These are phyloP conservation scores for Calonectria pseudoreteaudii DNA, from an alignment of 2,329 filamentous ascomycete species.

Conservation along the genomic window DNA sequence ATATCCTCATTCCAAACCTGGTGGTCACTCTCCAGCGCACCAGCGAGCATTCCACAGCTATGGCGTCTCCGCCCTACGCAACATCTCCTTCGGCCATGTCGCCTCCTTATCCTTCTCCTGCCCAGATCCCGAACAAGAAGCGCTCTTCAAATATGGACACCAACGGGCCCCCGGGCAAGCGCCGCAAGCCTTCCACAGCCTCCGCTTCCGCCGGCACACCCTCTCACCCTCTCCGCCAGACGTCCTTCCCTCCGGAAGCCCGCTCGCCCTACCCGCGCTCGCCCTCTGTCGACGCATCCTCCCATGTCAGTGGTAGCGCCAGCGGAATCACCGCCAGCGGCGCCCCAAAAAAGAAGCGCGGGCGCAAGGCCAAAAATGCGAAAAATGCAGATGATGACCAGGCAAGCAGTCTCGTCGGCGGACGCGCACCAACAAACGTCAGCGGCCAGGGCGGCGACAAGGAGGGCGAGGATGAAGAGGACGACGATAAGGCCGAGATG, in stretches of 20 bases:
- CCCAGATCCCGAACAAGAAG: conserved; percentile 69
- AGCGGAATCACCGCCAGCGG: conserved; percentile 55
- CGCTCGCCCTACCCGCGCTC: conserved; percentile 70
- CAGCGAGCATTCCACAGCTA: conserved; percentile 39
- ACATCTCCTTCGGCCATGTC: conserved; percentile 66
- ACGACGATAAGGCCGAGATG: conserved; percentile 67
- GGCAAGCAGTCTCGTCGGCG: conserved; percentile 57
- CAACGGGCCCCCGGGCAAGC: conserved; percentile 66
- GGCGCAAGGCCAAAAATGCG: conserved; percentile 70
- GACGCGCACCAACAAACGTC: conserved; percentile 55
- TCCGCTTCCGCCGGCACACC: conserved; percentile 52
- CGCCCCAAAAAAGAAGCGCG: conserved; percentile 68
- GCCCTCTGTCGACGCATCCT: conserved; percentile 72
- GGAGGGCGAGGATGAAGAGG: conserved; percentile 66
- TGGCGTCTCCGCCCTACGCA: conserved; percentile 68
- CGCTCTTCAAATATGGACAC: conserved; percentile 67
- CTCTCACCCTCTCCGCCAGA: conserved; percentile 80
- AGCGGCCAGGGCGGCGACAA: conserved; percentile 60
- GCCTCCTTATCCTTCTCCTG: conserved; percentile 64
- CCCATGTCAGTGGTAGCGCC: conserved; percentile 71
- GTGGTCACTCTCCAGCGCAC: not conserved
- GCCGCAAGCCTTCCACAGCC: conserved; percentile 76
- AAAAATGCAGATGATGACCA: conserved; percentile 58
- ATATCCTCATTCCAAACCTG: not conserved
- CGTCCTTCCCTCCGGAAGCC: conserved; percentile 79